Base-by-base conservation (phyloP, 495 filamentous ascomycete genomes). In the Xylaria longipes region DNA sequence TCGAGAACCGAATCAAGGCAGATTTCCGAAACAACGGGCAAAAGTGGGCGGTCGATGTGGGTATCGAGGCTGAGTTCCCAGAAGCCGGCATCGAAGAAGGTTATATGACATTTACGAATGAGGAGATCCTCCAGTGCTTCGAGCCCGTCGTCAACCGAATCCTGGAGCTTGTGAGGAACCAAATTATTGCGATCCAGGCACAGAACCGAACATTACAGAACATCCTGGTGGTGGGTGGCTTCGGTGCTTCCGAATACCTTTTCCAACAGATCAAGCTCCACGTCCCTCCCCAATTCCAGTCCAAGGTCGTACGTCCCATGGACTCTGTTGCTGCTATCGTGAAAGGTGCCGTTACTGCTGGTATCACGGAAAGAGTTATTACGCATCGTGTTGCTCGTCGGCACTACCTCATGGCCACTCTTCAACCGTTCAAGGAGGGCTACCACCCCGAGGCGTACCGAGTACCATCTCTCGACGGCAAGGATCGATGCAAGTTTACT, bases 401-500 rank as follows among this genome's bases (percentile, higher is more conserved):
- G 46, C 96, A 99, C 82, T 99, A 99, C 80, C 93, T 99, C 69
- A 98, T 99, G 96, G 97, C 96, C 52, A 99, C 96, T 0, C 88
- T 99, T 22, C 95, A 98, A 79, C 97, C 97, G 9, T 99, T 99
- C 87, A 98, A 98, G 81, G 95, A 98, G 79, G 96, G 96, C 22
- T 97, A 98, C 80, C 96, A 99, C 78, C 96, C 95, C 2, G 96
- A 99, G 80, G 94, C 96, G 70, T 98, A 98, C 83, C 94, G 96
- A 73, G 97, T 99, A 17, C 97, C 96, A 27, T 96, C 92, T 73
- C 88, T 98, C 68, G 96, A 99, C 75, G 96, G 96, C 69, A 97
- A 97, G 77, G 96, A 99, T 80, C 89, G 96, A 63, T 99, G 96
- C 91, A 99, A 99, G 85, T 99, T 98, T 79, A 99, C 96, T 7